These are phyloP conservation scores for Dimargaris verticillata DNA, from an alignment of 192 early-diverging fungal genomes.

Conservation along the genomic window DNA sequence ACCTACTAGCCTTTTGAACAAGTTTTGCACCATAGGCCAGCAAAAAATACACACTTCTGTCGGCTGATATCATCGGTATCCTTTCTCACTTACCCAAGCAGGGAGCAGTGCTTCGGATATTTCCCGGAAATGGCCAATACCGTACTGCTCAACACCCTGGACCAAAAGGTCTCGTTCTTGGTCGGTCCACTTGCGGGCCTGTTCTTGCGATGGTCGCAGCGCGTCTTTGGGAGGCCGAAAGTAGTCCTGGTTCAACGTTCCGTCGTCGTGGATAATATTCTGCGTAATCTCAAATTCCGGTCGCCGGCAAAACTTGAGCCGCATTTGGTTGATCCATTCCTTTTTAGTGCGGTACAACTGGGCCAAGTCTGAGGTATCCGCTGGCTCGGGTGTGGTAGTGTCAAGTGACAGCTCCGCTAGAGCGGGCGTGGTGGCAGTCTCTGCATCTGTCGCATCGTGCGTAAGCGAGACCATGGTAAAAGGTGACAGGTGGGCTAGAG, in stretches of 20 bases:
- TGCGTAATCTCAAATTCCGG: slow-evolving; percentile 74
- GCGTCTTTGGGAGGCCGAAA: slow-evolving; percentile 46
- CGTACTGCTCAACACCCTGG: slow-evolving; percentile 63
- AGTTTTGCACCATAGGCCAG: too few species aligned
- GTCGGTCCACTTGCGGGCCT: slow-evolving; percentile 66
- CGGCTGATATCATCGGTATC: too few species aligned
- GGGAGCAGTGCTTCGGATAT: slow-evolving; percentile 62
- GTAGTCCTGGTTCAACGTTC: slow-evolving; percentile 77
- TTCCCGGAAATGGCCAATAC: slow-evolving; percentile 78
- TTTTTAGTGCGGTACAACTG: slow-evolving; percentile 28
- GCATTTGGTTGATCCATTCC: slow-evolving; percentile 63
- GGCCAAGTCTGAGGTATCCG: neutral
- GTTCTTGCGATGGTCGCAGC: slow-evolving; percentile 29
- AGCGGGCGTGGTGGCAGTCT: too few species aligned
- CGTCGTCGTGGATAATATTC: slow-evolving; percentile 64
- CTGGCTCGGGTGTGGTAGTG: too few species aligned
- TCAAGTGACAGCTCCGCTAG: too few species aligned
- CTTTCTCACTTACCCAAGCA: slow-evolving; percentile 25
- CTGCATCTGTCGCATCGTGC: too few species aligned
- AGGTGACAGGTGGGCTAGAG: too few species aligned
- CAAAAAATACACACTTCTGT: too few species aligned
- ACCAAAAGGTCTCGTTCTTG: slow-evolving; percentile 57
- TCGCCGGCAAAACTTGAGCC: slow-evolving; percentile 66
- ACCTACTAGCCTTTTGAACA: too few species aligned
- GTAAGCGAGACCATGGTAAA: too few species aligned